Percentiles rank a stretch among this genome's conserved stretches.
Conservation (phyloP, 148 eudicot species). For the Heliosperma pusillum region DNA sequence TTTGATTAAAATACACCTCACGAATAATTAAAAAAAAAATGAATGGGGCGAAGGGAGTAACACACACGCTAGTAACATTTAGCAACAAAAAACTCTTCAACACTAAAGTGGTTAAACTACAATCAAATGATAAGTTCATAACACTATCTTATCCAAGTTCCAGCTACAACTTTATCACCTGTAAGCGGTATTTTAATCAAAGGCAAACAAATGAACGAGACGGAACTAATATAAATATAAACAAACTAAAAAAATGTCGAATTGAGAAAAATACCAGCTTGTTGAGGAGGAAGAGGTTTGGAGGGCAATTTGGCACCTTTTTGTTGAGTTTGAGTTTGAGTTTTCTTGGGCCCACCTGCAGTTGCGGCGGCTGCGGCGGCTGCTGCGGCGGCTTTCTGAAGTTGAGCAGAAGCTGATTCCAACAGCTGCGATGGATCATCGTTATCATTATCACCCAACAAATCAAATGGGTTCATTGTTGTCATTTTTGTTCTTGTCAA, state of each 20-base stretch:
- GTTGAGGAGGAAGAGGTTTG: conserved; percentile 67
- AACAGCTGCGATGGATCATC: conserved; percentile 61
- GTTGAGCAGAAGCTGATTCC: conserved; percentile 38
- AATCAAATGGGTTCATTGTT: conserved; percentile 64
- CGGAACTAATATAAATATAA: neutral
- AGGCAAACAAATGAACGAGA: too few species aligned
- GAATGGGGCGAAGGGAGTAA: too few species aligned
- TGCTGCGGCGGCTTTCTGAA: conserved; percentile 38
- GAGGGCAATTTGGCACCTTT: conserved; percentile 45
- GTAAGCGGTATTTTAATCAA: too few species aligned
- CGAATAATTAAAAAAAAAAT: too few species aligned
- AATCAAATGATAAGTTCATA: neutral
- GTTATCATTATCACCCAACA: conserved; percentile 66
- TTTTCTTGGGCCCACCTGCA: conserved; percentile 36
- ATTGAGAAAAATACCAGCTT: conserved; percentile 47
- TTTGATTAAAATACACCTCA: neutral
- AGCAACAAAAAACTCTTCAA: neutral
- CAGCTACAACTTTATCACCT: neutral
- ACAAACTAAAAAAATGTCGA: neutral
- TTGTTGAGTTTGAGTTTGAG: conserved; percentile 27
- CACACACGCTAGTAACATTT: too few species aligned
- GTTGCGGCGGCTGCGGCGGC: conserved; percentile 12
- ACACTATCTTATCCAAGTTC: neutral
- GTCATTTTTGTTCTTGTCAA: conserved; percentile 42
- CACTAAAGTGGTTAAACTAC: neutral